Conservation (phyloP, 1,139 yeast genomes). For the Lodderomyces parapsilosis region DNA sequence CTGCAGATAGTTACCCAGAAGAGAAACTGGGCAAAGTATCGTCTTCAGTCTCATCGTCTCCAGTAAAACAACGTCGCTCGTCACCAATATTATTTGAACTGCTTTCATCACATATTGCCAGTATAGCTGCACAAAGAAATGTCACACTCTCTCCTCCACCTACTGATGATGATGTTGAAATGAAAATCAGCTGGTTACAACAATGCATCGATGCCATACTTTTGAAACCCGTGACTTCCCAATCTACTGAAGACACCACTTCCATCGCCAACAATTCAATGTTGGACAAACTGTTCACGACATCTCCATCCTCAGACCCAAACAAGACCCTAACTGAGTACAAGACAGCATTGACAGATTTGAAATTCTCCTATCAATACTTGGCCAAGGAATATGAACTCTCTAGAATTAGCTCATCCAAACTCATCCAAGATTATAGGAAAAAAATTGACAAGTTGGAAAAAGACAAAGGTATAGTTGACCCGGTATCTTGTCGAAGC, state of each 20-base stretch:
- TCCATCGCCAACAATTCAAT: slow-evolving; percentile 8
- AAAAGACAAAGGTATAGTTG: slow-evolving; percentile 25
- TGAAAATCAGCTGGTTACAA: slow-evolving; percentile 50
- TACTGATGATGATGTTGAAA: slow-evolving; percentile 21
- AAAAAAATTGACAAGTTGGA: slow-evolving; percentile 45
- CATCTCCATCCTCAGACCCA: not conserved
- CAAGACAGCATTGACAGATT: slow-evolving; percentile 57
- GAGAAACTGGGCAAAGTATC: slow-evolving; percentile 8
- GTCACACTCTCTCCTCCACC: slow-evolving; percentile 47
- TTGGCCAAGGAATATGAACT: slow-evolving; percentile 60
- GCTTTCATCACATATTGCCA: slow-evolving; percentile 52
- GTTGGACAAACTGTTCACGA: not conserved
- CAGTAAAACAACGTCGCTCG: slow-evolving; percentile 8
- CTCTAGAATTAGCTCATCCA: slow-evolving; percentile 50
- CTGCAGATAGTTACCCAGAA: slow-evolving; percentile 6
- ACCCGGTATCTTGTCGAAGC: not conserved
- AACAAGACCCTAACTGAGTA: slow-evolving; percentile 37
- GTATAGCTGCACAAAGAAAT: slow-evolving; percentile 52
- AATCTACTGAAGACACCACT: not conserved
- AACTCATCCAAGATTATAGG: slow-evolving; percentile 48
- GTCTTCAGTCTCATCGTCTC: slow-evolving; percentile 1
- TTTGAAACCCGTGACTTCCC: slow-evolving; percentile 4
- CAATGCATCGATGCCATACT: slow-evolving; percentile 47
- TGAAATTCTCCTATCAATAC: slow-evolving; percentile 64
- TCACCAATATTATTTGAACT: slow-evolving; percentile 34